Evolutionary conservation across 495 filamentous ascomycete genomes (phyloP).

Genomic region (Penicillium canariense): DNA sequence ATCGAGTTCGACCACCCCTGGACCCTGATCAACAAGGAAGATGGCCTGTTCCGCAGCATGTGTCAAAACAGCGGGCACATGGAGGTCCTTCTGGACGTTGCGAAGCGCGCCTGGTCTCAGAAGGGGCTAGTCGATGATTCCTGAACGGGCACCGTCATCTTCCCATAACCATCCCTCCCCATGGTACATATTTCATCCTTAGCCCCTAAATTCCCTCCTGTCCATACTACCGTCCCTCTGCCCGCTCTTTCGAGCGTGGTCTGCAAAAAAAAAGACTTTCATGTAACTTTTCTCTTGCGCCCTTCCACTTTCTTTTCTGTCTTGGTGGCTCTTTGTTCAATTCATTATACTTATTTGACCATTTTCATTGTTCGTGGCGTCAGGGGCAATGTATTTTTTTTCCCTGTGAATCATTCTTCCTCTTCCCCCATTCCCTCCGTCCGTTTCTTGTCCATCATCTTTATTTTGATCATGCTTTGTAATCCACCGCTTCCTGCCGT

Average conservation of each 20-base stretch:
- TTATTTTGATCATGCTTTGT: background rate
- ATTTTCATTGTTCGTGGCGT: conserved; percentile 10
- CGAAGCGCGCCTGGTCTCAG: conserved; percentile 67
- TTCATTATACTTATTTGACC: conserved; percentile 10
- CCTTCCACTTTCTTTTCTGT: background rate
- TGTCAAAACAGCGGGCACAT: conserved; percentile 93
- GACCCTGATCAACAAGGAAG: conserved; percentile 65
- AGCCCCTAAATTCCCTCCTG: background rate
- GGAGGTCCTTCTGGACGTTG: conserved; percentile 65
- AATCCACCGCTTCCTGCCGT: background rate
- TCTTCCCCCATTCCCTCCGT: background rate
- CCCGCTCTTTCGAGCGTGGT: background rate
- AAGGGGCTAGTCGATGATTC: conserved; percentile 54
- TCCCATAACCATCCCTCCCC: background rate
- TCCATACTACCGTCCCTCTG: background rate
- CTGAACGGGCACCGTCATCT: conserved; percentile 7
- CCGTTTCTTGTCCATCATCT: background rate
- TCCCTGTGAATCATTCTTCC: background rate
- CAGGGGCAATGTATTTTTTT: conserved; percentile 4
- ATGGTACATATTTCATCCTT: conserved; percentile 5
- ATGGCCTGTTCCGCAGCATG: conserved; percentile 81
- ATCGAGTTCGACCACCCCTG: conserved; percentile 88
- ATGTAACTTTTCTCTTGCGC: background rate
- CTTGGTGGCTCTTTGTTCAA: conserved; percentile 4
- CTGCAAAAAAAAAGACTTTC: conserved; percentile 14